A percentile compares a stretch with the other conserved stretches of the same genome.
These are phyloP conservation scores for Rhazya stricta DNA, from an alignment of 257 asterid genomes.

Conservation along the genomic window DNA sequence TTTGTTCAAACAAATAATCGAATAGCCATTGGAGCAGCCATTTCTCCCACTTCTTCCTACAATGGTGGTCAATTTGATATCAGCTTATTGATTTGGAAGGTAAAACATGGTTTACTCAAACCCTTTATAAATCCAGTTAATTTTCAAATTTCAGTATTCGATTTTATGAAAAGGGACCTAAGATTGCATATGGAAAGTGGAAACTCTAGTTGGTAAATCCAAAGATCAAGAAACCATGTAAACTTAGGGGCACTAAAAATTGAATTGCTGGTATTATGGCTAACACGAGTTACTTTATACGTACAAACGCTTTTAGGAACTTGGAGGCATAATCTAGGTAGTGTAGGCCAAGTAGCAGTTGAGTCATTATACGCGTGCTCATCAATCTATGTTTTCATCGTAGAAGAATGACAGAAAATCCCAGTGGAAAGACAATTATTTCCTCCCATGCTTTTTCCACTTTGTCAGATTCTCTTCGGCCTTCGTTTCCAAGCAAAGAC, in stretches of 20 bases:
- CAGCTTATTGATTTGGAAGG: constrained; percentile 87
- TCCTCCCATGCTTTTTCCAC: constrained; percentile 19
- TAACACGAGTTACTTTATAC: neutral
- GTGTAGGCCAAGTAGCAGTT: constrained; percentile 16
- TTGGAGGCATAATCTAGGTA: constrained; percentile 2
- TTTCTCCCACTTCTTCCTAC: constrained; percentile 77
- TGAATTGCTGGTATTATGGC: neutral
- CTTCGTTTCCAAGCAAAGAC: constrained; percentile 49
- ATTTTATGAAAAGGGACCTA: no score
- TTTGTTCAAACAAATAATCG: constrained; percentile 77
- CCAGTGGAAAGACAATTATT: constrained; percentile 28
- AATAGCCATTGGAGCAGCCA: constrained; percentile 90
- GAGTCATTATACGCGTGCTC: constrained; percentile 26
- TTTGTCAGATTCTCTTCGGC: constrained; percentile 45
- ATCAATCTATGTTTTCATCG: constrained; percentile 1
- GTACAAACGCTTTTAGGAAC: neutral
- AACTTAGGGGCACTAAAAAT: neutral
- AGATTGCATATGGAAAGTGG: constrained; percentile 13
- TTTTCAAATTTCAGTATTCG: no score
- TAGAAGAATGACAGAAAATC: constrained; percentile 1
- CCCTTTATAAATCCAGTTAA: no score
- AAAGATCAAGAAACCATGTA: neutral
- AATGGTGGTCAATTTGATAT: constrained; percentile 83
- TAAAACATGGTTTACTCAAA: constrained; percentile 25
- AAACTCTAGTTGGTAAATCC: neutral